Base-by-base conservation (phyloP, 2,329 filamentous ascomycete species). In the Ophiocordyceps camponoti-rufipedis region DNA sequence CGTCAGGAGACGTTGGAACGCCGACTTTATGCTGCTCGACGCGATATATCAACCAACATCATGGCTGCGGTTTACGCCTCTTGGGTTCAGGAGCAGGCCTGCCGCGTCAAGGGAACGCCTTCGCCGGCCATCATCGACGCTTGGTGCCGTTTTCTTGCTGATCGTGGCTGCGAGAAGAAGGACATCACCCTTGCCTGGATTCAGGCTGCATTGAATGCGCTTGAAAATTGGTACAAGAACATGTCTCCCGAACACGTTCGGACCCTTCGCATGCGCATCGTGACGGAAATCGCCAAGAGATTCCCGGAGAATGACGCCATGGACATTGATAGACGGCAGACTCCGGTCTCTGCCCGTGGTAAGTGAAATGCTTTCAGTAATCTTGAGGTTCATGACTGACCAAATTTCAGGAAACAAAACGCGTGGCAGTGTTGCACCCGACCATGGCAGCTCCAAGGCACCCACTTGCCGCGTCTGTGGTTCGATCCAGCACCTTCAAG, bases 11-110 rank as follows among this genome's bases (percentile, higher is more conserved):
- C 49, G 1, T 44, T 61, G 5, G 51, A 56, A 28, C 50, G 47
- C 29, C 54, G 48, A 3, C 42, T 60, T 9, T 28, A 9, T 0
- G 41, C 42, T 2, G 51, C 46, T 10, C 38, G 33, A 7, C n/a
- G 35, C 3, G 42, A 38, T 2, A 51, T 58, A 12, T 32, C 48
- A 1, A 2, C 33, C 6, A n/a, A 18, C 9, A 52, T 45, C 41
- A 50, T 53, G n/a, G 51, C 49, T 1, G 53, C 51, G 6, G 52
- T 60, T 29, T 58, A 54, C 38, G 48, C 50, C 9, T 44, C 48
- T 3, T 61, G 59, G 59, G 49, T 61, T 8, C 45, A 50, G n/a
- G 49, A 53, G n/a, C 51, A 52, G 19, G 44, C 43, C 1, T 41
- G 45, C 40, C 44, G 42, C 7, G 31, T 10, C 2, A 2, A 4